These are phyloP conservation scores for Penicillium alfredii DNA, from an alignment of 495 filamentous ascomycete species.

Conservation along the genomic window DNA sequence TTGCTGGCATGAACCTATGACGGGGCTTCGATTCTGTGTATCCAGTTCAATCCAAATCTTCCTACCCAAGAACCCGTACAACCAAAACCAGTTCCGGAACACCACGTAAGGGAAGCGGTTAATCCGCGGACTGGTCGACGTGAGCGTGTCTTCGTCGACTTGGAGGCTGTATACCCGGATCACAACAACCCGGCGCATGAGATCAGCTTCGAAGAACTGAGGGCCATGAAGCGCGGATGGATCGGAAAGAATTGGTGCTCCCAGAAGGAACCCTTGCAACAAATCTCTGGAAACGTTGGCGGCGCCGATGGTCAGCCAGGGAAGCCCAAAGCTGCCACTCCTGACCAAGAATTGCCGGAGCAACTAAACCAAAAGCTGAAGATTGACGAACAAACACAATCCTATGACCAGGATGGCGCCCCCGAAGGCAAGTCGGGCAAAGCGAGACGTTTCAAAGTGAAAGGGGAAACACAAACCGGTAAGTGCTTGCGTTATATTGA, in stretches of 20 bases:
- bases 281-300: constrained; percentile 34
- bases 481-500: constrained; percentile 19
- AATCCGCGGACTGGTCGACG: constrained; percentile 72
- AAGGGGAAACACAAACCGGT: constrained; percentile 78
- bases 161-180: constrained; percentile 78
- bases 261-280: constrained; percentile 33
- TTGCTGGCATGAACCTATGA: constrained; percentile 58
- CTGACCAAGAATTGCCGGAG: constrained; percentile 20
- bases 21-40: constrained; percentile 52
- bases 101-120: constrained; percentile 63
- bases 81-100: constrained; percentile 34
- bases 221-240: constrained; percentile 75
- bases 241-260: constrained; percentile 60
- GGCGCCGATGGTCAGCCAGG: constrained; percentile 9
- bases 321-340: constrained; percentile 7
- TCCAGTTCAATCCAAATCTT: constrained; percentile 52
- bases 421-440: constrained; percentile 34
- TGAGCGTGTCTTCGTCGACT: constrained; percentile 81
- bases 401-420: constrained; percentile 28
- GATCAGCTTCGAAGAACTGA: constrained; percentile 84
- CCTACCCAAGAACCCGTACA: constrained; percentile 33
- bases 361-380: constrained; percentile 26
- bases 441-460: constrained; percentile 66
- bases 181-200: constrained; percentile 61
- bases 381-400: constrained; percentile 16